phyloP scores from a whole-genome alignment of 306 rosid species.

The Elaeagnus macrophylla region DNA sequence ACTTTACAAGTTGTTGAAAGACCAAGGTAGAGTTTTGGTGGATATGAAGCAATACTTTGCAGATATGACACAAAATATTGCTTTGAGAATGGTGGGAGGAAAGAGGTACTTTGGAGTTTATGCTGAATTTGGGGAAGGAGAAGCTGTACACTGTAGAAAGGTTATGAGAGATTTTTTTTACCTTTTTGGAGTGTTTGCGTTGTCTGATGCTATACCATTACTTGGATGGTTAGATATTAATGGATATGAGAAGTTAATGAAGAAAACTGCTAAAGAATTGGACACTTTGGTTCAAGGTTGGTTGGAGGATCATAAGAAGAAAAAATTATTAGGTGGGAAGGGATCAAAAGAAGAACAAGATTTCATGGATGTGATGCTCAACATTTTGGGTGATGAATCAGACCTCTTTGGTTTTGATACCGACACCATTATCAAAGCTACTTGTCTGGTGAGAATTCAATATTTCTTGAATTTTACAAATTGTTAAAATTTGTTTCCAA shows the following conservation, averaged over 20 bases:
- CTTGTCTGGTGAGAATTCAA: conserved; percentile 6
- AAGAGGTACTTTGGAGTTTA: conserved; percentile 21
- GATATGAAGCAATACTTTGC: conserved; percentile 50
- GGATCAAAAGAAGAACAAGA: conserved; percentile 2
- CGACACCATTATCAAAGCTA: conserved; percentile 10
- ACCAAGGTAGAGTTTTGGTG: conserved; percentile 27
- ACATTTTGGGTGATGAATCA: not conserved
- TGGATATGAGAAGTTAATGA: conserved; percentile 9
- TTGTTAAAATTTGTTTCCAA: no score
- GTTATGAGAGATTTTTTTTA: conserved; percentile 25
- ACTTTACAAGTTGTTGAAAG: conserved; percentile 16
- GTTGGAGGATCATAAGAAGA: conserved; percentile 13
- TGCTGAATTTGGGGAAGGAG: conserved; percentile 24
- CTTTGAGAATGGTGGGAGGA: conserved; percentile 38
- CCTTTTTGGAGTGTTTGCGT: conserved; percentile 30
- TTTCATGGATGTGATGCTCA: conserved; percentile 14
- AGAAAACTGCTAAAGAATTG: conserved; percentile 5
- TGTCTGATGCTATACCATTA: conserved; percentile 39
- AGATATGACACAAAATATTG: conserved; percentile 27
- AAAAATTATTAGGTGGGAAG: not conserved
- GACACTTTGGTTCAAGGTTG: conserved; percentile 3
- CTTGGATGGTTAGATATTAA: conserved; percentile 32
- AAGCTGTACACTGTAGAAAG: conserved; percentile 21
- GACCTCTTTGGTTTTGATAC: not conserved
- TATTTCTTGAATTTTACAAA: not conserved